phyloP scores from a whole-genome alignment of 345 rosid genomes.

The Hirschfeldia incana region DNA sequence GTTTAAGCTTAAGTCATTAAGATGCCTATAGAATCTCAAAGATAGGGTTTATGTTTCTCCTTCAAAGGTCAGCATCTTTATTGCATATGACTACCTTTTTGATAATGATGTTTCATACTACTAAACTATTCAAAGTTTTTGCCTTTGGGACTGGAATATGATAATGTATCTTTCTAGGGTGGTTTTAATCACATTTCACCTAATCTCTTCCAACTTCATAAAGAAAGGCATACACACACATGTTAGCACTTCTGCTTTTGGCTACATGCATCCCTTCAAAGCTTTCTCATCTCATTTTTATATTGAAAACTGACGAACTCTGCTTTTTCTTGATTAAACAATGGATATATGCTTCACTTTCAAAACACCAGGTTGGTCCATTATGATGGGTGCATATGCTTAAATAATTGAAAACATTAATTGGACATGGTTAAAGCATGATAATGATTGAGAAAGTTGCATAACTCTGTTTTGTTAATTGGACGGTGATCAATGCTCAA shows the following conservation, averaged over 20 bases:
- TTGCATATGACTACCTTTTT: constrained; percentile 13
- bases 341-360: constrained; percentile 33
- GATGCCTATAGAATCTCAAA: background rate
- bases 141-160: constrained; percentile 16
- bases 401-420: constrained; percentile 1
- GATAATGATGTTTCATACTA: background rate
- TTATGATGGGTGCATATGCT: constrained; percentile 28
- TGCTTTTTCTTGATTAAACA: constrained; percentile 20
- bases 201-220: constrained; percentile 23
- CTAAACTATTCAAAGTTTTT: background rate
- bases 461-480: constrained; percentile 25
- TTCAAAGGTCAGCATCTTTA: constrained; percentile 6
- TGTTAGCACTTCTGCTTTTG: constrained; percentile 28
- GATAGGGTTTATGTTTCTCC: constrained; percentile 5
- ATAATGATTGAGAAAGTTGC: constrained; percentile 13
- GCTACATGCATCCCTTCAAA: constrained; percentile 33
- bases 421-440: constrained; percentile 31
- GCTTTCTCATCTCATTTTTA: constrained; percentile 32
- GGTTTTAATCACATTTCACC: constrained; percentile 11
- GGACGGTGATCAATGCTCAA: constrained; percentile 33
- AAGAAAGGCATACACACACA: constrained; percentile 19
- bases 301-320: background rate
- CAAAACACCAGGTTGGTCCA: constrained; percentile 36
- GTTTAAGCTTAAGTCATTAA: background rate
- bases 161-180: constrained; percentile 13